These are phyloP conservation scores for Euphorbia schlechtendalii DNA, from an alignment of 441 rosid genomes.

Conservation along the genomic window DNA sequence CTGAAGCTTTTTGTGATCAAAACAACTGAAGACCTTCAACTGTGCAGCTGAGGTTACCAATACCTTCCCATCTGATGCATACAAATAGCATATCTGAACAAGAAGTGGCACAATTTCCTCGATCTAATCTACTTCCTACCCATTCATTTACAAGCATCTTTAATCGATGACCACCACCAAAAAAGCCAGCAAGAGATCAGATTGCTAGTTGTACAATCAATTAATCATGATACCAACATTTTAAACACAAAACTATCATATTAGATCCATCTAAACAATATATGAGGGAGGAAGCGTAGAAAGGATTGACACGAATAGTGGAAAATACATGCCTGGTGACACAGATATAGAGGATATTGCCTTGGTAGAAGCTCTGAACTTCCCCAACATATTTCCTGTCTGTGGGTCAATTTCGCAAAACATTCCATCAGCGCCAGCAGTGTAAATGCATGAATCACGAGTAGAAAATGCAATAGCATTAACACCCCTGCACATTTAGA, in stretches of 20 bases:
- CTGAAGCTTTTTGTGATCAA: constrained; percentile 69
- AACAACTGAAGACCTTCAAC: constrained; percentile 62
- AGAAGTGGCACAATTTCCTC: neutral
- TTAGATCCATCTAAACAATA: neutral
- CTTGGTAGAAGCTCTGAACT: constrained; percentile 77
- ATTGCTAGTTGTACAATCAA: neutral
- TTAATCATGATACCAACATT: neutral
- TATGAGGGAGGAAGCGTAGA: neutral
- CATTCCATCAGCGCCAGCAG: constrained; percentile 85
- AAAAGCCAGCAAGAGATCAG: neutral
- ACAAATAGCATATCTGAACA: constrained; percentile 15
- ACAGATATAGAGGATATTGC: constrained; percentile 68
- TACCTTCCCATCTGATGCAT: constrained; percentile 60
- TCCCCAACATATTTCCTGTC: constrained; percentile 43
- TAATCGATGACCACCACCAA: neutral
- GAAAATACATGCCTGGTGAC: constrained; percentile 52
- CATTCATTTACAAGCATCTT: neutral
- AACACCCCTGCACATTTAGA: constrained; percentile 66
- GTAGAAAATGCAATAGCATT: constrained; percentile 68
- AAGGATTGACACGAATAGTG: neutral
- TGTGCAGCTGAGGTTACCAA: constrained; percentile 82
- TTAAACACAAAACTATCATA: neutral
- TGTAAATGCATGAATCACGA: constrained; percentile 51
- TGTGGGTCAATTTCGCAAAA: constrained; percentile 50
- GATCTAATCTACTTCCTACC: neutral